Evolutionary conservation across 1,284 basidiomycete genomes (phyloP).

Genomic region (Heterobasidion annosum): DNA sequence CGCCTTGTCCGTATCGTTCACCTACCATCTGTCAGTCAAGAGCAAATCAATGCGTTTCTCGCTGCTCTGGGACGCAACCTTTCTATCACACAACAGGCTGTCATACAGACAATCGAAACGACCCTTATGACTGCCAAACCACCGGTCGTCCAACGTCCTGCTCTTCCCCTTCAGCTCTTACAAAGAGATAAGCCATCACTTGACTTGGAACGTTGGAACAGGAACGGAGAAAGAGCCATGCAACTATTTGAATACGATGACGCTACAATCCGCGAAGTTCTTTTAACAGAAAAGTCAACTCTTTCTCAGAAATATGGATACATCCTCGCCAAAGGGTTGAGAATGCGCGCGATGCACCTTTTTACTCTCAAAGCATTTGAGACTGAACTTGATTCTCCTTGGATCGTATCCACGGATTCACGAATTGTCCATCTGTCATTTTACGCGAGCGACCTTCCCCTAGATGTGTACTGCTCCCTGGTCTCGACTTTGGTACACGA

Average conservation of each 20-base stretch:
- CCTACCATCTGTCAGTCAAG: constrained; percentile 43
- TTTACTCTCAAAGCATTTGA: constrained; percentile 40
- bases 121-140: constrained; percentile 6
- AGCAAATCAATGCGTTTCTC: constrained; percentile 44
- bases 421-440: constrained; percentile 48
- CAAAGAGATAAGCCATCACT: constrained; percentile 26
- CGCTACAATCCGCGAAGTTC: constrained; percentile 43
- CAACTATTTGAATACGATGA: constrained; percentile 44
- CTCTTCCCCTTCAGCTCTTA: constrained; percentile 30
- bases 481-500: constrained; percentile 44
- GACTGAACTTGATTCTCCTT: constrained; percentile 22
- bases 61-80: constrained; percentile 32
- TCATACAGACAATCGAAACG: constrained; percentile 34
- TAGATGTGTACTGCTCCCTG: constrained; percentile 50
- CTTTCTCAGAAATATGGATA: constrained; percentile 63
- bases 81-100: constrained; percentile 19
- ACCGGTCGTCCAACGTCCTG: constrained; percentile 14
- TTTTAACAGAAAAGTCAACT: constrained; percentile 57
- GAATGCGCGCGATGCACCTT: constrained; percentile 59
- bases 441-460: constrained; percentile 49
- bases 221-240: constrained; percentile 31
- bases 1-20: constrained; percentile 53
- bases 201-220: constrained; percentile 18
- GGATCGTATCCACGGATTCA: constrained; percentile 42
- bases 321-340: constrained; percentile 50